These are phyloP conservation scores for Salix suchowensis DNA, from an alignment of 345 rosid species.

Conservation along the genomic window DNA sequence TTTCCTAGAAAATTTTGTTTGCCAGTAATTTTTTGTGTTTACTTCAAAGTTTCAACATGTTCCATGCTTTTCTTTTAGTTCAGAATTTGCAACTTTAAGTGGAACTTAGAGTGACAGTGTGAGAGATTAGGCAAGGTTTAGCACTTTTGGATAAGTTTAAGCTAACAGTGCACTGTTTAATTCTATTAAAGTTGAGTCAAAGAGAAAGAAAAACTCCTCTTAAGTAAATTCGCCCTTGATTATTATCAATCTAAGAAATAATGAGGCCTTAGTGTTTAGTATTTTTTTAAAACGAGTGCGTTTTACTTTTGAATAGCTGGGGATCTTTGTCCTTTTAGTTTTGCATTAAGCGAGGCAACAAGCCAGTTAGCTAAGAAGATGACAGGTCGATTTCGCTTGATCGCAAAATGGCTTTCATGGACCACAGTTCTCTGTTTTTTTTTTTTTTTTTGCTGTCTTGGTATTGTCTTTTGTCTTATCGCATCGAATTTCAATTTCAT, in stretches of 20 bases:
- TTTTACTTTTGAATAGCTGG: slow-evolving; percentile 1
- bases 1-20: background rate
- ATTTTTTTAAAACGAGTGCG: slow-evolving; percentile 4
- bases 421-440: slow-evolving; percentile 6
- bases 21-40: background rate
- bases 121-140: background rate
- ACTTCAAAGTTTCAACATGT: background rate
- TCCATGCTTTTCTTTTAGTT: background rate
- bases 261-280: background rate
- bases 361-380: background rate
- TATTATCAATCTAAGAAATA: background rate
- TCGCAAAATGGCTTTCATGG: slow-evolving; percentile 3
- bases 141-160: background rate
- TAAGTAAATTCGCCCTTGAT: background rate
- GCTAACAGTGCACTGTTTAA: slow-evolving; percentile 11
- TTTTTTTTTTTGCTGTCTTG: background rate
- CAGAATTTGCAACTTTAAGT: background rate
- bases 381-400: slow-evolving; percentile 8
- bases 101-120: background rate
- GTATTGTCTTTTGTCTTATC: slow-evolving; percentile 1
- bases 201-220: background rate
- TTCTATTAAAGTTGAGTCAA: background rate
- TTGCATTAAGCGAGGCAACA: background rate
- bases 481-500: slow-evolving; percentile 8
- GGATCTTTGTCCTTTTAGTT: slow-evolving; percentile 8